phyloP scores from a whole-genome alignment of 495 filamentous ascomycete genomes.

The Neurospora sp. region DNA sequence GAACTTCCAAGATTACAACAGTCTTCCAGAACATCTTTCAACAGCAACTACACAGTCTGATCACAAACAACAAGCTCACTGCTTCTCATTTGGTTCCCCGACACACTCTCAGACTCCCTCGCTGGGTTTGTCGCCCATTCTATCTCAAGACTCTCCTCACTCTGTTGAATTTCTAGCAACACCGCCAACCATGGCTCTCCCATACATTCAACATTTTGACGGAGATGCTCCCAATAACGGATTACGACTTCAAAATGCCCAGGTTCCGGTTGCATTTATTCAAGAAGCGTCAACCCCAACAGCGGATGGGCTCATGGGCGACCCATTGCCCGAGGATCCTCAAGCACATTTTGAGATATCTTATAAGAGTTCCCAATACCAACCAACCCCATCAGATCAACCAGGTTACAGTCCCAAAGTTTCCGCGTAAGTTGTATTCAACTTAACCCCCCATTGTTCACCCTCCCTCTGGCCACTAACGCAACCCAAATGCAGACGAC shows the following conservation, averaged over 20 bases:
- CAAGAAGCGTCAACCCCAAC: background rate
- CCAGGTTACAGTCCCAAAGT: background rate
- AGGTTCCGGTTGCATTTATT: background rate
- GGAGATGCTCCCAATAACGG: background rate
- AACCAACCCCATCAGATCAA: background rate
- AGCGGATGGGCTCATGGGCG: background rate
- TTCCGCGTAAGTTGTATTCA: background rate
- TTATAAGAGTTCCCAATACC: background rate
- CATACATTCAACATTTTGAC: no score
- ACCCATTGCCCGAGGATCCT: background rate
- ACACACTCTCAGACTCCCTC: background rate
- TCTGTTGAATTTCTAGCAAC: background rate
- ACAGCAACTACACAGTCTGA: background rate
- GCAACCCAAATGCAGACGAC: background rate
- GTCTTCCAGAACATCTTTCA: background rate
- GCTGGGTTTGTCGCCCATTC: background rate
- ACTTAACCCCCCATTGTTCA: no score
- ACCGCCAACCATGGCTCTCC: background rate
- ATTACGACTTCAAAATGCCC: background rate
- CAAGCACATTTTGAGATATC: background rate
- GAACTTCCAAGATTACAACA: background rate
- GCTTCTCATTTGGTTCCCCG: background rate
- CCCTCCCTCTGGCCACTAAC: background rate
- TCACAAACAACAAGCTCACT: background rate
- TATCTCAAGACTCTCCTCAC: background rate